Evolutionary conservation across 2,329 filamentous ascomycete species (phyloP), one percentile per base, ranked within the genome.

Genomic region (Diaporthe eres): DNA sequence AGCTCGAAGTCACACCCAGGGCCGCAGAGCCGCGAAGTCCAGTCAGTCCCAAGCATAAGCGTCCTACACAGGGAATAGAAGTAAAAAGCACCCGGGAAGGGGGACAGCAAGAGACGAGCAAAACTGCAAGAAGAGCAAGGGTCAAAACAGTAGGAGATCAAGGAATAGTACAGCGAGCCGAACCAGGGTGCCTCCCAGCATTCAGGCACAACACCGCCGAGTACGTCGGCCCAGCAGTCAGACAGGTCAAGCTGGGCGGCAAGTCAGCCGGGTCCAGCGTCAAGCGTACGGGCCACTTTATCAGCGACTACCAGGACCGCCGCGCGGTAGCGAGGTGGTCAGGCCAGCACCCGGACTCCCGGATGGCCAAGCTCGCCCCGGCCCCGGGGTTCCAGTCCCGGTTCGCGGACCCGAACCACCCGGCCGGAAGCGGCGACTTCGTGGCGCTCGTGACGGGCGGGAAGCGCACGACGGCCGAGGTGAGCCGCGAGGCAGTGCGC

Each of bases 1-100:
- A 81, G 5, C 81, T 88, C 0, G 85, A 89, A 49, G 73, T 74
- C 12, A 25, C 63, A 10, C 25, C 22, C 6, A 37, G 17, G 12
- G 39, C 44, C 7, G 3, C 44, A 34, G 44, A 68, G 12, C 44
- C 63, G 44, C 10, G 10, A 51, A 51, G 31, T 53, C 44, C 44
- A 37, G 31, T n/a, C 31, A 39, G 44, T 10, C 28, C 31, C 3
- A 39, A 1, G 13, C 31, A 25, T 28, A 51, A 37, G 44, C 63
- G 19, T n/a, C 22, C 22, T 51, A 15, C 12, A 39, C 28, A 37
- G 44, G 44, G 28, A 0, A 25, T 6, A 10, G 19, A 37, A 1
- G 17, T 34, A 5, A 28, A 15, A 5, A 4, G 3, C 2, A 9
- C 4, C 6, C 6, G 9, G 3, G 28, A 34, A 37, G 3, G 1